Evolutionary conservation across 1,139 yeast species (phyloP).

Genomic region (Geotrichum histeridarum): DNA sequence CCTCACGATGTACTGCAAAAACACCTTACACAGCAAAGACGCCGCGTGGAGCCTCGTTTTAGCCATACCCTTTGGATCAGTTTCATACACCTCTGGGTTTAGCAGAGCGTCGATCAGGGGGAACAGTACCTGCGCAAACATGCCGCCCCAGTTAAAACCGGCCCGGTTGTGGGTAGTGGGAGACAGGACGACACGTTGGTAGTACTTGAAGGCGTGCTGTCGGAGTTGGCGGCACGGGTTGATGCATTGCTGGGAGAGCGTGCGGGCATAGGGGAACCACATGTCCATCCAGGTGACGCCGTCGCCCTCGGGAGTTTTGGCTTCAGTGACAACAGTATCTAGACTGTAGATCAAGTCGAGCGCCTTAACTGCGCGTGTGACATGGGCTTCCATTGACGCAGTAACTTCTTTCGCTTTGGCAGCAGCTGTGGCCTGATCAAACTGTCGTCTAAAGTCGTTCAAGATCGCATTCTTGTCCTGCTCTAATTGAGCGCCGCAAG

Average conservation of each 20-base stretch:
- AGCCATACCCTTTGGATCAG: constrained; percentile 60
- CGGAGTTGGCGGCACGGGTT: constrained; percentile 81
- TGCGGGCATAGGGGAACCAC: constrained; percentile 41
- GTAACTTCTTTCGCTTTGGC: constrained; percentile 18
- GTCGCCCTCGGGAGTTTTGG: constrained; percentile 2
- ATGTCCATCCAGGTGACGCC: constrained; percentile 19
- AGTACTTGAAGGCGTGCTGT: constrained; percentile 49
- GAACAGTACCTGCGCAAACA: constrained; percentile 68
- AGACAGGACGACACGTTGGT: constrained; percentile 47
- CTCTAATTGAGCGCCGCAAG: constrained; percentile 73
- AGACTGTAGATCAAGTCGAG: constrained; percentile 39
- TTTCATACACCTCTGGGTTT: constrained; percentile 60
- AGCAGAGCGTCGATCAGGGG: constrained; percentile 66
- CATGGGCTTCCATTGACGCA: constrained; percentile 40
- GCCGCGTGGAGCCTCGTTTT: constrained; percentile 64
- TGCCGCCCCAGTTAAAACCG: constrained; percentile 34
- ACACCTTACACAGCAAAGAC: constrained; percentile 63
- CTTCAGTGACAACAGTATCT: constrained; percentile 17
- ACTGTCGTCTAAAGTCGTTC: constrained; percentile 15
- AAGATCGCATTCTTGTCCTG: constrained; percentile 49
- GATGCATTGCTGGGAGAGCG: constrained; percentile 81
- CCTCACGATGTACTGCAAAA: constrained; percentile 51
- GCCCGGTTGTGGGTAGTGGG: constrained; percentile 41
- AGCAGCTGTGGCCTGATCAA: constrained; percentile 18
- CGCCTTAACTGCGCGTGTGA: constrained; percentile 57